Evolutionary conservation across 2,329 filamentous ascomycete species (phyloP).

Genomic region (Alternaria hordeiaustralica): DNA sequence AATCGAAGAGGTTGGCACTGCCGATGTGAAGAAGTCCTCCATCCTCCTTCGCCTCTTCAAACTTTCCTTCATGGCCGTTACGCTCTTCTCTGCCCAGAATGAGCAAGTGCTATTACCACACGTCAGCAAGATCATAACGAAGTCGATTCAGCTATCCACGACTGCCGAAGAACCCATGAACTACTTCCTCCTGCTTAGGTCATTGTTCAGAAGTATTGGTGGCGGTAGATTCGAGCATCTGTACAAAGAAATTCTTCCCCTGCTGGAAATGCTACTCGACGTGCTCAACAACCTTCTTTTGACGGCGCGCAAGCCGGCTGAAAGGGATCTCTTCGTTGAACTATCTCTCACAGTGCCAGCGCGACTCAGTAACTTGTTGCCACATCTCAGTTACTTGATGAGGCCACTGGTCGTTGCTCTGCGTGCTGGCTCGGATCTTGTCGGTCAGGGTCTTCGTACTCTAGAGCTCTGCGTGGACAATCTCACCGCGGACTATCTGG

Average conservation of each 20-base stretch:
- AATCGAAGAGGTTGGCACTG: constrained; percentile 91
- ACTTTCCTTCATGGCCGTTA: constrained; percentile 98
- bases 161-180: constrained; percentile 98
- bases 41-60: constrained; percentile 96
- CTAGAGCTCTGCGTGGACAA: constrained; percentile 98
- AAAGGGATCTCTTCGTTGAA: constrained; percentile 96
- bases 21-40: constrained; percentile 89
- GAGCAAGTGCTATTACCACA: constrained; percentile 95
- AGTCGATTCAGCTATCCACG: constrained; percentile 94
- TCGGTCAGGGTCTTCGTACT: constrained; percentile 91
- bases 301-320: constrained; percentile 86
- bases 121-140: constrained; percentile 95
- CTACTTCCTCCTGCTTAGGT: constrained; percentile 92
- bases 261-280: constrained; percentile 96
- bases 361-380: constrained; percentile 88
- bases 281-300: constrained; percentile 94
- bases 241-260: constrained; percentile 95
- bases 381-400: constrained; percentile 97
- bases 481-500: constrained; percentile 93
- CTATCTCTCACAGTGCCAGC: constrained; percentile 95
- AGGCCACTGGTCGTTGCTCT: constrained; percentile 94
- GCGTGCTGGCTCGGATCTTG: constrained; percentile 87
- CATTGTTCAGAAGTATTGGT: constrained; percentile 93
- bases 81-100: constrained; percentile 91
- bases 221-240: constrained; percentile 96